A percentile compares a stretch with the other conserved stretches of the same genome.
phyloP scores from a whole-genome alignment of 2,329 filamentous ascomycete genomes.

The Penicillium hordei region DNA sequence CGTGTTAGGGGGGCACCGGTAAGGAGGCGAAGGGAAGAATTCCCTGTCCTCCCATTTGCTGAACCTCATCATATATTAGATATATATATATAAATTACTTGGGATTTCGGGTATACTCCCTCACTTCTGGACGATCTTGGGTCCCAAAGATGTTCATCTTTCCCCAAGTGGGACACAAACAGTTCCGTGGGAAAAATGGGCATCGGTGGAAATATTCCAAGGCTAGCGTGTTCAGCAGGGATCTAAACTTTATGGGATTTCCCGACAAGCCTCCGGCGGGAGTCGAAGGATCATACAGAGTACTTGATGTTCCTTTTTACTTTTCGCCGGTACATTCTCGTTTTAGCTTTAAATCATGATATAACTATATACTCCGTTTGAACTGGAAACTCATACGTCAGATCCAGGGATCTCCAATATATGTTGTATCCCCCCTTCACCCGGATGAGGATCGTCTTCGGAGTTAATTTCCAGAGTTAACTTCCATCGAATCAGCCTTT shows the following conservation, averaged over 20 bases:
- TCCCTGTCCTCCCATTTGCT: conserved; percentile 17
- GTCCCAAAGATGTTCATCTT: conserved; percentile 1
- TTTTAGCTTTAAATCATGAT: neutral
- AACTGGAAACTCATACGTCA: neutral
- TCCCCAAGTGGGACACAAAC: conserved; percentile 2
- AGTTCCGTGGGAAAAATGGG: neutral
- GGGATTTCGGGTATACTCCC: neutral
- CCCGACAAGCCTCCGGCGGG: neutral
- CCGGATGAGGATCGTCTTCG: neutral
- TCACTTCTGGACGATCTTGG: conserved; percentile 6
- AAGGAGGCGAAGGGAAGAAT: conserved; percentile 7
- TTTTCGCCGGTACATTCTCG: neutral
- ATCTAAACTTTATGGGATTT: conserved; percentile 3
- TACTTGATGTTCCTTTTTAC: neutral
- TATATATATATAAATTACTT: neutral
- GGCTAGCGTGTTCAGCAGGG: conserved; percentile 4
- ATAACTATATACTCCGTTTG: neutral
- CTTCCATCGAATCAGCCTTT: conserved; percentile 4
- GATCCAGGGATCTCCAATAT: neutral
- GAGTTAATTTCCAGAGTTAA: neutral
- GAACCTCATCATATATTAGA: conserved; percentile 1
- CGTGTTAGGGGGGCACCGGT: conserved; percentile 4
- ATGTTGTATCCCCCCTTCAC: too few species aligned
- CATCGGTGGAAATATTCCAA: neutral
- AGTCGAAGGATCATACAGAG: conserved; percentile 2